Evolutionary conservation across 306 rosid species (phyloP).

Genomic region (Herpetospermum pedunculosum): DNA sequence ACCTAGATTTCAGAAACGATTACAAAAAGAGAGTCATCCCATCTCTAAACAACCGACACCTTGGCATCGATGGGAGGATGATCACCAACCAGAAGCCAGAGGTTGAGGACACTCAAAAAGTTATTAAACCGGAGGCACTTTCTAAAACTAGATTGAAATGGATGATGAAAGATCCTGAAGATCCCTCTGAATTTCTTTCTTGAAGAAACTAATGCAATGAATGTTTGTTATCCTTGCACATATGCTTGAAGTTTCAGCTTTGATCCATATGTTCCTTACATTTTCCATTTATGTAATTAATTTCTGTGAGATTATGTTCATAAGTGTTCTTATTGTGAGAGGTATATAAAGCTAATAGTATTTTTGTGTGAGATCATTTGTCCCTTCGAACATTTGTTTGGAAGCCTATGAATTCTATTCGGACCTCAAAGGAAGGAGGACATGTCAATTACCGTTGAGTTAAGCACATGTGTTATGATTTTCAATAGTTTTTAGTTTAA

Average conservation of each 20-base stretch:
- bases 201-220: neutral
- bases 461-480: too few species aligned
- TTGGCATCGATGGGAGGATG: slow-evolving; percentile 2
- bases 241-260: neutral
- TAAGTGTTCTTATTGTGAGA: neutral
- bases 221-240: neutral
- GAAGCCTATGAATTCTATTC: too few species aligned
- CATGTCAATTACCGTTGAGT: too few species aligned
- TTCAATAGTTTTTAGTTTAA: too few species aligned
- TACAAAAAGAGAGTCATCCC: slow-evolving; percentile 1
- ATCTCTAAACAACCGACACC: neutral
- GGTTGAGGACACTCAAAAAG: neutral
- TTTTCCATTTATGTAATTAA: neutral
- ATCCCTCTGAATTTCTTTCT: neutral
- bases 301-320: neutral
- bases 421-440: too few species aligned
- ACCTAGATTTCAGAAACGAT: slow-evolving; percentile 4
- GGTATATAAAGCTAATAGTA: neutral
- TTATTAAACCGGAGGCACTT: slow-evolving; percentile 4
- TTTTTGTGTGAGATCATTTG: neutral
- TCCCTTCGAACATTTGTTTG: neutral
- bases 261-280: neutral
- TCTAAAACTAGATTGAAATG: slow-evolving; percentile 9
- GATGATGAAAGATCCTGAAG: slow-evolving; percentile 6
- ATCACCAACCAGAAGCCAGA: neutral